Evolutionary conservation across 176 grass and related monocot genomes (phyloP), one percentile per base, ranked within the genome.

Genomic region (Triticum monococcum): DNA sequence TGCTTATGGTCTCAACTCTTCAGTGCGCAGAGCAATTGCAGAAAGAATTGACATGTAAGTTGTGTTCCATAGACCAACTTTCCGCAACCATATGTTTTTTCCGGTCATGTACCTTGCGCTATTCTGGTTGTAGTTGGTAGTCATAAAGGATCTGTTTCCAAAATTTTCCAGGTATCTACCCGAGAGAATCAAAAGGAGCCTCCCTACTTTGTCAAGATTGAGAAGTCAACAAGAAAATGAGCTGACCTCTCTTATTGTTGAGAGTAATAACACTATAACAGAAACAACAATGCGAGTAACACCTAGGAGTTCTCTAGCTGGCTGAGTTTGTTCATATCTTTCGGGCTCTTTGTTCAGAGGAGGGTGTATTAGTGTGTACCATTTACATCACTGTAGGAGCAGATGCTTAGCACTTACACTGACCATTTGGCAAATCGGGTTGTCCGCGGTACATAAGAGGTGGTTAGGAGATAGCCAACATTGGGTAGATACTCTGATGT

Each of bases 1-100:
- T 88, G 94, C 93, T 88, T 96, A 98, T 83, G 93, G 93, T 5
- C 90, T 98, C 20, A 98, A 98, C 87, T 94, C 93, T 76, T 94
- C 97, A 18, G 97, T 98, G 52, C 91, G 90, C 20, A 90, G 90
- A 92, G 94, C 97, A 33, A 96, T 96, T 87, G 73, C 90, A 66
- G 97, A 94, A 90, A 94, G 93, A 92, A 73, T 92, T 28, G 88
- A 92, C 77, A 77, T 65, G 97, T 94, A 91, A 94, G 97, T 90
- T 87, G 4, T 24, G 54, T 73, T 35, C 23, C 22, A 9, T 41
- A 16, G 17, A 45, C 63, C 43, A 12, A 72, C 38, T 68, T 74
- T 81, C 67, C 2, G 8, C 40, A 61, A 31, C 67, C 70, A 60
- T 48, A 32, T 52, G 20, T 45, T 66, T 80, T 23, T 80, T 60